Conservation (phyloP, 2,329 filamentous ascomycete species). For the Claviceps fusiformis region DNA sequence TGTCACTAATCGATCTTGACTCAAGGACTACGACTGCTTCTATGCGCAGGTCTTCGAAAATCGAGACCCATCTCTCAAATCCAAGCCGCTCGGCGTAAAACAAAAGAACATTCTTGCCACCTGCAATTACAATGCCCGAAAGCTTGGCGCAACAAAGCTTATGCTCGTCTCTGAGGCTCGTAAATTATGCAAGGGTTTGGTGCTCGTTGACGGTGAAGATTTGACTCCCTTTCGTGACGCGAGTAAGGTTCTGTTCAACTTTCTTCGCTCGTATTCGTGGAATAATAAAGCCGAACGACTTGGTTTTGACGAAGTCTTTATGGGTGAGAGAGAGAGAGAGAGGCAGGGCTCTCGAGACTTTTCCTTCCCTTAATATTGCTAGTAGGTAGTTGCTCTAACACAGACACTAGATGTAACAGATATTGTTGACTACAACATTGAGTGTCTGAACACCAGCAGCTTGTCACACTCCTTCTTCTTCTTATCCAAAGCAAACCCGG, state of each 20-base stretch:
- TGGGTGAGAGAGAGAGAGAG: conserved; percentile 22
- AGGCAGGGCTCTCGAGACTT: background rate
- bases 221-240: conserved; percentile 72
- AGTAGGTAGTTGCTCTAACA: background rate
- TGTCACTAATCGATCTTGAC: background rate
- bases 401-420: conserved; percentile 60
- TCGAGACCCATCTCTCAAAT: conserved; percentile 59
- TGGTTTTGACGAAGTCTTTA: conserved; percentile 75
- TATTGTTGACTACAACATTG: conserved; percentile 68
- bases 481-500: conserved; percentile 58
- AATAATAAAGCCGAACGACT: conserved; percentile 64
- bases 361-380: background rate
- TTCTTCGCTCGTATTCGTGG: conserved; percentile 65
- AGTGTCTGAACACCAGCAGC: conserved; percentile 52
- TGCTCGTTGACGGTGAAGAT: conserved; percentile 79
- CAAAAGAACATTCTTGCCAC: conserved; percentile 90
- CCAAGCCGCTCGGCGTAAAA: conserved; percentile 66
- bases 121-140: conserved; percentile 84
- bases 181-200: conserved; percentile 65
- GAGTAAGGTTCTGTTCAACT: conserved; percentile 66
- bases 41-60: conserved; percentile 86
- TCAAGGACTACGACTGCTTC: conserved; percentile 78
- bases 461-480: conserved; percentile 65
- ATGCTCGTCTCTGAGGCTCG: conserved; percentile 75
- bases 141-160: conserved; percentile 62